Evolutionary conservation across 345 rosid species (phyloP).

Genomic region (Punica granatum): DNA sequence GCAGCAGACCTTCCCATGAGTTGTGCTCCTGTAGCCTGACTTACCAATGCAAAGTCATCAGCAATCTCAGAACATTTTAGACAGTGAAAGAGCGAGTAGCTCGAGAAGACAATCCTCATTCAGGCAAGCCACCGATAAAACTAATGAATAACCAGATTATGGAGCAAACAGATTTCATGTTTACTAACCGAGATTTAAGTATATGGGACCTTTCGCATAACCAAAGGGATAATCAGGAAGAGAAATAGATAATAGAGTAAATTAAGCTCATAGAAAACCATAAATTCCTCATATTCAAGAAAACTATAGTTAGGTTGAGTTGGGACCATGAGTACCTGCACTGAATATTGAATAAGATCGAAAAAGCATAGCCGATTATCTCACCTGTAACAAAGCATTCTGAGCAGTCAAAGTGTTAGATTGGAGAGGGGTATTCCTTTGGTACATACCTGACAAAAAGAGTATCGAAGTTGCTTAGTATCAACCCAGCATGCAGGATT

Average conservation of each 20-base stretch:
- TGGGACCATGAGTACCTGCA: not conserved
- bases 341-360: not conserved
- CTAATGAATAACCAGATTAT: not conserved
- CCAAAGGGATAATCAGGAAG: not conserved
- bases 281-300: not conserved
- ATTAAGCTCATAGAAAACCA: not conserved
- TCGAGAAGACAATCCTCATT: not conserved
- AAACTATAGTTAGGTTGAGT: not conserved
- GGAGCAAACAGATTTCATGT: not conserved
- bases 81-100: not conserved
- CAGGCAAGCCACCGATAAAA: not conserved
- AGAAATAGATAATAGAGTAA: not conserved
- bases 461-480: constrained; percentile 1
- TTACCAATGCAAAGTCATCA: constrained; percentile 11
- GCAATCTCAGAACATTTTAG: not conserved
- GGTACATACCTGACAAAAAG: constrained; percentile 49
- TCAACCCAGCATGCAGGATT: not conserved
- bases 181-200: not conserved
- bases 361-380: constrained; percentile 4
- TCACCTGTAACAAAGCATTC: constrained; percentile 70
- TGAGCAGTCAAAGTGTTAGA: constrained; percentile 51
- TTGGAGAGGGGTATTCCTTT: constrained; percentile 49
- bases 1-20: constrained; percentile 81
- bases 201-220: not conserved
- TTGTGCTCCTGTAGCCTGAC: constrained; percentile 64